Evolutionary conservation across 257 asterid species (phyloP), one percentile per base, ranked within the genome.

Genomic region (Lycium barbarum): DNA sequence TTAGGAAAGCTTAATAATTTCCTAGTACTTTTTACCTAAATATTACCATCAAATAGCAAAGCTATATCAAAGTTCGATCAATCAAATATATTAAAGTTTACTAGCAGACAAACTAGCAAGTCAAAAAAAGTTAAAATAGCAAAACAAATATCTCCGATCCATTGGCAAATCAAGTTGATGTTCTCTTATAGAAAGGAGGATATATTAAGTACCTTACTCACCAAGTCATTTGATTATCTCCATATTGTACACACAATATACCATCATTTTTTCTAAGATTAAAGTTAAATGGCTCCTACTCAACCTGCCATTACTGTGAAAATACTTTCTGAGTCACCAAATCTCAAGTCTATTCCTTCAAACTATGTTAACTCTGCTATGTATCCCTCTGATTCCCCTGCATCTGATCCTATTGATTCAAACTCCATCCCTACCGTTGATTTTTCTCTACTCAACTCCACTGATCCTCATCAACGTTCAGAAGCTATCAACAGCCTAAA

Each of bases 271-370:
- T 2, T 5, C 22, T 6, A 67, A 68, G 35, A 68, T 36, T 68
- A 3, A 68, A 68, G 20, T 13, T 66, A 2, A 8, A 49, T 49
- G 63, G n/a, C 81, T 51, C 62, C 45, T 20, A 76, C 22, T 76
- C 45, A 76, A 13, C 63, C 81, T 49, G 5, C 9, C 0, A 51
- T 26, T 49, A 83, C 55, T 53, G 90, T 91, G 8, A 91, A 89
- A 86, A 43, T 59, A 43, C 89, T 93, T 5, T 66, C 95, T 5
- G 91, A 92, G 83, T 89, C 88, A 6, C 70, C 86, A 3, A 68
- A 86, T 62, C 91, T 93, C 80, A 79, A 36, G 62, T 87, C 90
- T 63, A 86, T 93, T 57, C 97, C 97, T n/a, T 83, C 93, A 0
- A 86, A 85, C 47, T 93, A 92, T 83, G 85, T 86, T 72, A 84